Evolutionary conservation across 2,329 filamentous ascomycete genomes (phyloP).

Genomic region (Fusarium sp.): DNA sequence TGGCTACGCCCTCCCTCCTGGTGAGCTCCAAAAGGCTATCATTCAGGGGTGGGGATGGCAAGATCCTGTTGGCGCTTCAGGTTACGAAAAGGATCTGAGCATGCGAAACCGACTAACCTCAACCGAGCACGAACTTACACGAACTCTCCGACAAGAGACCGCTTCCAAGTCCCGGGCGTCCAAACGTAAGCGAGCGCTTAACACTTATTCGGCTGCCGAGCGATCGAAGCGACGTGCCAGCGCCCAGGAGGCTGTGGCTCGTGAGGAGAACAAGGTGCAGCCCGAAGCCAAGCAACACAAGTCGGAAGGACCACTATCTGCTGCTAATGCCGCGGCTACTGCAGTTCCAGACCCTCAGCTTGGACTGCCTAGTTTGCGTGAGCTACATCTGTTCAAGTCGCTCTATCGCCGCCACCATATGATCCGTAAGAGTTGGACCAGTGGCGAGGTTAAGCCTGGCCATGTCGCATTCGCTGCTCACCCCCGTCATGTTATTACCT

Average conservation of each 20-base stretch:
- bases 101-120: conserved; percentile 63
- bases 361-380: conserved; percentile 80
- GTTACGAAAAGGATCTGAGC: conserved; percentile 84
- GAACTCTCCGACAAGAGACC: conserved; percentile 55
- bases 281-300: conserved; percentile 61
- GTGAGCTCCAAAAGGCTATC: conserved; percentile 87
- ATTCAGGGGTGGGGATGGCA: conserved; percentile 98
- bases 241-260: conserved; percentile 58
- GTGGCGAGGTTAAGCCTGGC: conserved; percentile 81
- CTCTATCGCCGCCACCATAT: conserved; percentile 93
- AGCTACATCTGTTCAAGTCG: conserved; percentile 94
- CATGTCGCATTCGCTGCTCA: conserved; percentile 98
- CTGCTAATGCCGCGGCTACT: conserved; percentile 83
- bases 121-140: conserved; percentile 63
- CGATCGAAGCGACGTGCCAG: conserved; percentile 65
- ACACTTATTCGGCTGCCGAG: conserved; percentile 58
- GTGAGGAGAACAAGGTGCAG: conserved; percentile 55
- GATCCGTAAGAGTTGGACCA: conserved; percentile 93
- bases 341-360: conserved; percentile 85
- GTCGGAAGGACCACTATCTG: conserved; percentile 86
- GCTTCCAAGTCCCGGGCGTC: conserved; percentile 60
- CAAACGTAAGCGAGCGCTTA: conserved; percentile 67
- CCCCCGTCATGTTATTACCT: conserved; percentile 95
- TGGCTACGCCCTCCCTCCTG: conserved; percentile 80
- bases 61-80: conserved; percentile 78